Conservation (phyloP, 208 protist species). For the Leishmania guyanensis region DNA sequence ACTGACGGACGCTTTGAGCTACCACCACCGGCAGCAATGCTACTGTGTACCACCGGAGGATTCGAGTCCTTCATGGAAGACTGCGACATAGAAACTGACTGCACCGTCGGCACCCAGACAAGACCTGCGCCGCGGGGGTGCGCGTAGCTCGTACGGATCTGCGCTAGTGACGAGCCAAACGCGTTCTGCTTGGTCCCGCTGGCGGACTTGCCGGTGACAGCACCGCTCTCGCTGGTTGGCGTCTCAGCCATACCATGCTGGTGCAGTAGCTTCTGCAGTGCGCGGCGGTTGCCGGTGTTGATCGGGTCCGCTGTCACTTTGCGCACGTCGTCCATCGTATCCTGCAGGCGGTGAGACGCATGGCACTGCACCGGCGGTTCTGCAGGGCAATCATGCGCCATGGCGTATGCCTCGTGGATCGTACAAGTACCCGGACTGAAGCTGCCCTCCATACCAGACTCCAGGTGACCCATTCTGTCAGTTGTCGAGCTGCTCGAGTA, state of each 20-base stretch:
- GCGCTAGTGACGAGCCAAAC: constrained; percentile 50
- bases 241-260: constrained; percentile 24
- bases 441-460: constrained; percentile 12
- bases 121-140: constrained; percentile 79
- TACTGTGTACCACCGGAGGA: constrained; percentile 7
- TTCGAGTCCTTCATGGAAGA: constrained; percentile 21
- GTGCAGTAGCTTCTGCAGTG: constrained; percentile 41
- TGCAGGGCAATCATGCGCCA: constrained; percentile 69
- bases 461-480: neutral
- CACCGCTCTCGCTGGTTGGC: constrained; percentile 4
- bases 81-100: neutral
- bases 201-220: constrained; percentile 3
- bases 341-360: constrained; percentile 77
- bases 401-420: constrained; percentile 65
- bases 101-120: constrained; percentile 54
- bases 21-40: constrained; percentile 1
- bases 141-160: constrained; percentile 42
- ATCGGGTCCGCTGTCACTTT: constrained; percentile 66
- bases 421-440: constrained; percentile 24
- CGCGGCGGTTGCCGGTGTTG: constrained; percentile 52
- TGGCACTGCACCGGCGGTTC: constrained; percentile 72
- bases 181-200: constrained; percentile 21
- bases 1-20: constrained; percentile 12
- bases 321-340: constrained; percentile 68
- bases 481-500: constrained; percentile 15